phyloP scores from a whole-genome alignment of 2,329 filamentous ascomycete genomes.

The Alternaria sp. region DNA sequence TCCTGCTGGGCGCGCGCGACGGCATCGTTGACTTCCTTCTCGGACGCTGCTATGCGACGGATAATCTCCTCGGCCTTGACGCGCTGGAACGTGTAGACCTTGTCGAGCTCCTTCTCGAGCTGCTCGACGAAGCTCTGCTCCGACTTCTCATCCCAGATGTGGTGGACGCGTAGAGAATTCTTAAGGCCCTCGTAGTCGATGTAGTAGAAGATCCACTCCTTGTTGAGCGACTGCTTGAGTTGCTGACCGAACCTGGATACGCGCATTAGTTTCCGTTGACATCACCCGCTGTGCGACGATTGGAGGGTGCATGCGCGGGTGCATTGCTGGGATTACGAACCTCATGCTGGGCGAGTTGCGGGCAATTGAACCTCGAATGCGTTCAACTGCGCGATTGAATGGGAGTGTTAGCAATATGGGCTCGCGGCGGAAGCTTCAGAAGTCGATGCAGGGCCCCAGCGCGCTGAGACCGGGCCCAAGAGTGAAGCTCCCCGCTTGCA shows the following conservation, averaged over 20 bases:
- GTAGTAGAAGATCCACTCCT: conserved; percentile 98
- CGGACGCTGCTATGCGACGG: conserved; percentile 82
- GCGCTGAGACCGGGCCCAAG: conserved; percentile 1
- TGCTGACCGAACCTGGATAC: conserved; percentile 84
- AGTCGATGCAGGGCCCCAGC: conserved; percentile 8
- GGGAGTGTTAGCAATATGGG: conserved; percentile 13
- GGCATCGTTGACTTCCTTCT: conserved; percentile 88
- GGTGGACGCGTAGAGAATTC: conserved; percentile 77
- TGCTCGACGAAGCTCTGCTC: conserved; percentile 86
- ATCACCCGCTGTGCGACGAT: conserved; percentile 24
- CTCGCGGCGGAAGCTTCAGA: conserved; percentile 8
- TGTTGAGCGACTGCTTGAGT: conserved; percentile 92
- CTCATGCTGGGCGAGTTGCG: conserved; percentile 29
- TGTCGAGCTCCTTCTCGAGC: conserved; percentile 92
- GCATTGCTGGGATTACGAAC: conserved; percentile 10
- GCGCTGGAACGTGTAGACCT: conserved; percentile 97
- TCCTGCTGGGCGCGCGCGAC: conserved; percentile 63
- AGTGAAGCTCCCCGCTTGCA: conserved; percentile 18
- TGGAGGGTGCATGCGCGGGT: conserved; percentile 12
- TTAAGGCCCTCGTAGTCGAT: conserved; percentile 97
- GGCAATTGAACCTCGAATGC: conserved; percentile 11
- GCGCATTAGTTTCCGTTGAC: conserved; percentile 35
- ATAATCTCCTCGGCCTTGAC: conserved; percentile 97
- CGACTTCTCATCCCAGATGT: conserved; percentile 87
- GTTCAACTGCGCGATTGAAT: conserved; percentile 1